Conservation (phyloP, 1,139 yeast genomes). For the Blastobotrys arbuscula region DNA sequence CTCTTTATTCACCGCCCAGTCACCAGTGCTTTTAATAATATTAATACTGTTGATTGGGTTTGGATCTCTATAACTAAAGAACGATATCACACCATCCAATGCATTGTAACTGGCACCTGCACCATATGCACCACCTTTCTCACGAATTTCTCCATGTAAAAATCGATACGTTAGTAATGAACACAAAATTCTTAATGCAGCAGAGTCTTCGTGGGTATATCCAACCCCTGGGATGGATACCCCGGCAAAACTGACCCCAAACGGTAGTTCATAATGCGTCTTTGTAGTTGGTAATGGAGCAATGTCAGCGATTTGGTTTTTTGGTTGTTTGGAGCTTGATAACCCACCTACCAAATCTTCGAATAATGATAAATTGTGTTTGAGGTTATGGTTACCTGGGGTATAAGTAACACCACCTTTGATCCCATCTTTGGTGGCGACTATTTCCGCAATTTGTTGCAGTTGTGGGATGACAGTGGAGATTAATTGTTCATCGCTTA, state of each 20-base stretch:
- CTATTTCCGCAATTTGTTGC: conserved; percentile 43
- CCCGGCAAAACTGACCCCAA: conserved; percentile 83
- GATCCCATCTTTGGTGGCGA: conserved; percentile 19
- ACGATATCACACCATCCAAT: conserved; percentile 71
- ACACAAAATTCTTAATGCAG: conserved; percentile 75
- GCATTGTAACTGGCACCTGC: conserved; percentile 88
- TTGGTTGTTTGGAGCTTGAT: conserved; percentile 2
- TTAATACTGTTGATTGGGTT: conserved; percentile 65
- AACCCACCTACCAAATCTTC: conserved; percentile 17
- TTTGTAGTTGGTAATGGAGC: conserved; percentile 22
- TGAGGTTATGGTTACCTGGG: conserved; percentile 19
- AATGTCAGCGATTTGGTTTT: conserved; percentile 13
- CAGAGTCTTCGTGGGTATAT: conserved; percentile 70
- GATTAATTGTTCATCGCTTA: conserved; percentile 54
- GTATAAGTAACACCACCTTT: conserved; percentile 26
- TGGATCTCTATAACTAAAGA: conserved; percentile 92
- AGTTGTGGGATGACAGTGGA: conserved; percentile 57
- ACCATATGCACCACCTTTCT: conserved; percentile 97
- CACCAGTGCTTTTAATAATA: conserved; percentile 54
- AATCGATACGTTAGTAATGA: conserved; percentile 77
- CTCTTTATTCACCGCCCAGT: conserved; percentile 48
- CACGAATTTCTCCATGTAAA: conserved; percentile 85
- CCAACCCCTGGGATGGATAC: conserved; percentile 62
- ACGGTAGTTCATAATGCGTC: conserved; percentile 67
- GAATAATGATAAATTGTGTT: conserved; percentile 14